A percentile compares a stretch with the other conserved stretches of the same genome.
Evolutionary conservation across 176 grass and related monocot genomes (phyloP).

Genomic region (Cocos nucifera): DNA sequence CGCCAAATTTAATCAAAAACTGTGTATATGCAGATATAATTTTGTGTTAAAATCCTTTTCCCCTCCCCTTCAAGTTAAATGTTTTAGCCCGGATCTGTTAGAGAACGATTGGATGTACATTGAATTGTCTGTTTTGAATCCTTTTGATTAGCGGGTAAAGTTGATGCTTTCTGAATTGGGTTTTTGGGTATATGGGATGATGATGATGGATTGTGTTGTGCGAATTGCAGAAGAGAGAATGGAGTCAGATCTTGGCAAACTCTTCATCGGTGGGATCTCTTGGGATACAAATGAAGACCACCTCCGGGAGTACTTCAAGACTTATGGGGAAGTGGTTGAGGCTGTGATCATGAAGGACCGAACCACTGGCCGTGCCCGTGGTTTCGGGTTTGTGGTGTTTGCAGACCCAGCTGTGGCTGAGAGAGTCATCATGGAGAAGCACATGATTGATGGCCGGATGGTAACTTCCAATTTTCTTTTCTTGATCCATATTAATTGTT

Average conservation of each 20-base stretch:
- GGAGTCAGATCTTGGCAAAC: conserved; percentile 87
- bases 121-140: conserved; percentile 22
- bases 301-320: conserved; percentile 74
- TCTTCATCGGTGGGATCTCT: conserved; percentile 94
- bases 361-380: conserved; percentile 82
- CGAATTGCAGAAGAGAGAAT: conserved; percentile 70
- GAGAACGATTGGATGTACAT: conserved; percentile 18
- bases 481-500: background rate
- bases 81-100: background rate
- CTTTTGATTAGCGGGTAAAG: conserved; percentile 17
- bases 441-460: conserved; percentile 96
- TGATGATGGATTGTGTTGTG: conserved; percentile 25
- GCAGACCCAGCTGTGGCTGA: conserved; percentile 51
- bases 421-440: conserved; percentile 76
- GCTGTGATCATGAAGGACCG: conserved; percentile 88
- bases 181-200: conserved; percentile 5
- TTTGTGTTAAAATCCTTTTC: too few relatives aligned
- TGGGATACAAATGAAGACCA: conserved; percentile 95
- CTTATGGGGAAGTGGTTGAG: conserved; percentile 86
- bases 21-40: too few relatives aligned
- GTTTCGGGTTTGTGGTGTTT: conserved; percentile 89
- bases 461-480: conserved; percentile 25
- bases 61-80: too few relatives aligned
- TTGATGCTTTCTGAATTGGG: background rate
- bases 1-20: background rate